A percentile compares a stretch with the other conserved stretches of the same genome.
phyloP scores from a whole-genome alignment of 1,284 basidiomycete genomes.

The Takashimella koratensis region DNA sequence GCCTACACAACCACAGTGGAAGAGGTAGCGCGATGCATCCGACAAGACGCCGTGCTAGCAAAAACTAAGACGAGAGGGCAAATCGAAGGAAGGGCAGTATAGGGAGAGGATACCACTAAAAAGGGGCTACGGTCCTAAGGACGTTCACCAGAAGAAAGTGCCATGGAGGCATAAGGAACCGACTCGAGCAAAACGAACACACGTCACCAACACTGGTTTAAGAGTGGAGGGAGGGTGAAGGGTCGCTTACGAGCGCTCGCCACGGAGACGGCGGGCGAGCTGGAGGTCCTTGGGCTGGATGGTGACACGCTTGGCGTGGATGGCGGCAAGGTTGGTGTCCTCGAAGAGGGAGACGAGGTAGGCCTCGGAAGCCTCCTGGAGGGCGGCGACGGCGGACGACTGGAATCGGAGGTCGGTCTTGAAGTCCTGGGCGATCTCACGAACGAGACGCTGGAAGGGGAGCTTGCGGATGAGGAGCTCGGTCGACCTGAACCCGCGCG shows the following conservation, averaged over 20 bases:
- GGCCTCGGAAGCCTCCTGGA: slow-evolving; percentile 86
- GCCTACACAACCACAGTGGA: no score
- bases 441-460: slow-evolving; percentile 86
- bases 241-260: slow-evolving; percentile 67
- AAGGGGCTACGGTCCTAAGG: background rate
- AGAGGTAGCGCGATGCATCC: background rate
- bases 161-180: no score
- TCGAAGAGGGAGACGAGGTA: slow-evolving; percentile 84
- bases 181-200: no score
- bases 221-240: background rate
- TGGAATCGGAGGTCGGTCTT: slow-evolving; percentile 91
- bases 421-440: slow-evolving; percentile 63
- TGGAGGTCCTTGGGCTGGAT: slow-evolving; percentile 76
- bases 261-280: slow-evolving; percentile 70
- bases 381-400: slow-evolving; percentile 82
- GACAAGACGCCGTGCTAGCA: slow-evolving; percentile 1
- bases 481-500: slow-evolving; percentile 60
- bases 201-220: background rate
- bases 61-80: slow-evolving; percentile 2
- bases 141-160: background rate
- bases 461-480: slow-evolving; percentile 88
- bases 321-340: slow-evolving; percentile 77
- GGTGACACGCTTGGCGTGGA: slow-evolving; percentile 84
- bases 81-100: background rate
- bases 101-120: background rate